Conservation (phyloP, 2,329 filamentous ascomycete species). For the Aspergillus phoenicis region DNA sequence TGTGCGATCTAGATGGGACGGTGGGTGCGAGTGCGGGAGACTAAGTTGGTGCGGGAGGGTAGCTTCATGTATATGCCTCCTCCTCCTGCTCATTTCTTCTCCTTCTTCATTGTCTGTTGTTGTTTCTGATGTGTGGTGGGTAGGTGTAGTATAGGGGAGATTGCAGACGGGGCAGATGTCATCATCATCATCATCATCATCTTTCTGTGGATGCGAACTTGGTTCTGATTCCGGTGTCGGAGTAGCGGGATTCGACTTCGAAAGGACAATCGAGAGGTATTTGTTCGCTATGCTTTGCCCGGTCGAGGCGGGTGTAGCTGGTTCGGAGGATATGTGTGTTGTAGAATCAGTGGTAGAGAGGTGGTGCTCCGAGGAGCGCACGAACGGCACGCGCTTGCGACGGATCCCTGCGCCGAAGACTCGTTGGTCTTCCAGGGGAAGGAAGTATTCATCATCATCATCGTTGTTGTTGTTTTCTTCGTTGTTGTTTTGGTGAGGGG, state of each 20-base stretch:
- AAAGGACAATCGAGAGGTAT: conserved; percentile 53
- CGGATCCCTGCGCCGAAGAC: conserved; percentile 66
- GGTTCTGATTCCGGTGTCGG: background rate
- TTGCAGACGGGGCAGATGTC: conserved; percentile 60
- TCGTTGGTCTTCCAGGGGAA: conserved; percentile 61
- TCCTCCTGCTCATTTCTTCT: no score
- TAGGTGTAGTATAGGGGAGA: conserved; percentile 48
- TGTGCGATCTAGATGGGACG: conserved; percentile 60
- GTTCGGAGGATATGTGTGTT: conserved; percentile 28
- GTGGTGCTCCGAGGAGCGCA: conserved; percentile 51
- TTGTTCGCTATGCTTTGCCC: conserved; percentile 39
- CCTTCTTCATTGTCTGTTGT: background rate
- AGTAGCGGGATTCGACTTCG: conserved; percentile 1
- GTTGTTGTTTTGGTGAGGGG: background rate
- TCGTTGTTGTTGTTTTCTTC: conserved; percentile 16
- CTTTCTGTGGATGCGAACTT: background rate
- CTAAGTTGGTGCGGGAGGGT: conserved; percentile 60
- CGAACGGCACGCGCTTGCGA: conserved; percentile 62
- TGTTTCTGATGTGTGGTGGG: background rate
- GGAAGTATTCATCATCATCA: conserved; percentile 61
- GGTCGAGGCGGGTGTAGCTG: conserved; percentile 18
- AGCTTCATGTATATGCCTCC: conserved; percentile 47
- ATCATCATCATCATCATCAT: background rate
- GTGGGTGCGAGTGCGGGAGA: conserved; percentile 59
- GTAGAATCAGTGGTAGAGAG: conserved; percentile 38